Conservation (phyloP, 768 basidiomycete genomes). For the Sporobolomyces roseus region DNA sequence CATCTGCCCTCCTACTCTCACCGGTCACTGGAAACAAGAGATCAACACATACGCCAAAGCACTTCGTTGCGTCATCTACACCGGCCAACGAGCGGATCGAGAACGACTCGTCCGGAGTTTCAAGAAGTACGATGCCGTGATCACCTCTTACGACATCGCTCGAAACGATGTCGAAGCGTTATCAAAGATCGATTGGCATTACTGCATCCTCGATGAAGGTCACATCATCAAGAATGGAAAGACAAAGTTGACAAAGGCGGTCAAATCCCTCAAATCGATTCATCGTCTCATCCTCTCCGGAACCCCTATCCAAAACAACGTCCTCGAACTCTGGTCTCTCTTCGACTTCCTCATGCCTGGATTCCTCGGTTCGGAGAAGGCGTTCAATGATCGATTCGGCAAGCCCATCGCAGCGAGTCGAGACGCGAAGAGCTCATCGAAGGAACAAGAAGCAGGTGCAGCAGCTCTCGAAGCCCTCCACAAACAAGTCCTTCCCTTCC, state of each 20-base stretch:
- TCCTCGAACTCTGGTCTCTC: conserved; percentile 94
- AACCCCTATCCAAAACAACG: conserved; percentile 98
- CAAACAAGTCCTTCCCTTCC: conserved; percentile 98
- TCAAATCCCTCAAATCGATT: conserved; percentile 81
- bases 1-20: conserved; percentile 92
- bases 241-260: conserved; percentile 93
- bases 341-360: conserved; percentile 99
- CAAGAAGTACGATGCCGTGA: conserved; percentile 75
- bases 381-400: conserved; percentile 91
- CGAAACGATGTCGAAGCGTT: conserved; percentile 83
- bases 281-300: conserved; percentile 93
- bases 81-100: conserved; percentile 79
- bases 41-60: conserved; percentile 85
- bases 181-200: conserved; percentile 75
- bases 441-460: conserved; percentile 89
- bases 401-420: conserved; percentile 92
- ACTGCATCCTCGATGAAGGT: conserved; percentile 95
- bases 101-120: conserved; percentile 63
- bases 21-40: conserved; percentile 99
- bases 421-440: conserved; percentile 78
- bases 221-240: conserved; percentile 99
- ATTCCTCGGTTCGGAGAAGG: conserved; percentile 89
- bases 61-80: conserved; percentile 78
- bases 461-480: conserved; percentile 91
- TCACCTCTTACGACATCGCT: conserved; percentile 96